Conservation (phyloP, 2,329 filamentous ascomycete genomes). For the Diaporthe helianthi region DNA sequence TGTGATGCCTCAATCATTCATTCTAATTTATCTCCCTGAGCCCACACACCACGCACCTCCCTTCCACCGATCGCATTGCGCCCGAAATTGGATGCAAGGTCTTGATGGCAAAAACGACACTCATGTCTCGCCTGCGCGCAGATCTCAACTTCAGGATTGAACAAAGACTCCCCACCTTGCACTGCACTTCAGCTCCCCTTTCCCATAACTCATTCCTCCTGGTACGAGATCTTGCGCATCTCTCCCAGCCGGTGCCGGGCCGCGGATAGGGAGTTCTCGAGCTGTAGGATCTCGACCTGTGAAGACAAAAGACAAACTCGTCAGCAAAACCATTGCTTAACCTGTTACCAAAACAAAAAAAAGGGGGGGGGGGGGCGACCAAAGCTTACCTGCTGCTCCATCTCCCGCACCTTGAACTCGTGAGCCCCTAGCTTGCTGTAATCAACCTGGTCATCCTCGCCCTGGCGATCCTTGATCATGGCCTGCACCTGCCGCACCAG, state of each 20-base stretch:
- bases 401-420: constrained; percentile 98
- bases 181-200: neutral
- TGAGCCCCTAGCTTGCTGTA: constrained; percentile 88
- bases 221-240: constrained; percentile 97
- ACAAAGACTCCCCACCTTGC: neutral
- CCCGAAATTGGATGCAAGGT: neutral
- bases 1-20: constrained; percentile 3
- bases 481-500: constrained; percentile 92
- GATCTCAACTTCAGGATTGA: neutral
- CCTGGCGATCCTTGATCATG: constrained; percentile 88
- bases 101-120: neutral
- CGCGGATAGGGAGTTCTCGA: constrained; percentile 83
- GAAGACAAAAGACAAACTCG: neutral
- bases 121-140: neutral
- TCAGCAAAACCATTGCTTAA: neutral
- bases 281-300: constrained; percentile 94
- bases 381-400: constrained; percentile 95
- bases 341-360: neutral
- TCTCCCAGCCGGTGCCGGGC: constrained; percentile 88
- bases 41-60: neutral
- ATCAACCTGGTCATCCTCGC: constrained; percentile 83
- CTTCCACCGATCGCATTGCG: neutral
- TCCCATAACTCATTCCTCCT: constrained; percentile 65
- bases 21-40: neutral
- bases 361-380: neutral